Base-by-base conservation (phyloP, 164 flowering plant species). In the Euptelea pleiosperma region DNA sequence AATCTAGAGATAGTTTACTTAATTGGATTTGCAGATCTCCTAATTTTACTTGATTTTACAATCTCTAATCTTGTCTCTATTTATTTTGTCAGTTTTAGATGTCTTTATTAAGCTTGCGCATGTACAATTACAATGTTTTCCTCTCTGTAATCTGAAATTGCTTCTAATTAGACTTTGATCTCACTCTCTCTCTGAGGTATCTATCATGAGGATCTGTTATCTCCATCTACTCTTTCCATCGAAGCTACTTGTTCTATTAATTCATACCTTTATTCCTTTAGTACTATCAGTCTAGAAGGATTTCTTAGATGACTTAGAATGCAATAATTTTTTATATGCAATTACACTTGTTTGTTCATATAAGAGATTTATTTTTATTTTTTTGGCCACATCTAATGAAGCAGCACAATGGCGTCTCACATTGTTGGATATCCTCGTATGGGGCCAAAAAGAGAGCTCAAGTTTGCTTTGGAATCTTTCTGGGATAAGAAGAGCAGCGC, bases 341-440 rank as follows among this genome's bases (percentile, higher is more conserved):
- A 7, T 3, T 31, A 3, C 7, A 31, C 3, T 31, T 31, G 34
- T 31, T 4, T 21, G 26, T 25, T 6, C 24, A 29, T 51, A 5
- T 30, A 28, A 21, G 19, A 28, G n/a, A 21, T 25, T 2, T 11
- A 24, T 59, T 53, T n/a, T n/a, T n/a, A n/a, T 43, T 65, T 55
- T 33, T 54, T 56, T 25, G 3, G 4, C 8, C 51, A 26, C n/a
- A 5, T 29, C 10, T 43, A 24, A 34, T 63, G 22, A 30, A 50
- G 1, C 77, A 81, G 82, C 35, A 59, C 29, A 71, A 88, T 88
- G 92, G 90, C 96, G 2, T 88, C 96, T 12, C 90, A 88, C 73
- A 77, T 88, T 69, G 90, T 88, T 65, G 96, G 96, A 46, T 88
- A 88, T 55, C 93, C 93, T 30, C 86, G 93, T 33, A 82, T 86